Evolutionary conservation across 331 rosid species (phyloP), one percentile per base, ranked within the genome.

Genomic region (Rhamnella rubrinervis): DNA sequence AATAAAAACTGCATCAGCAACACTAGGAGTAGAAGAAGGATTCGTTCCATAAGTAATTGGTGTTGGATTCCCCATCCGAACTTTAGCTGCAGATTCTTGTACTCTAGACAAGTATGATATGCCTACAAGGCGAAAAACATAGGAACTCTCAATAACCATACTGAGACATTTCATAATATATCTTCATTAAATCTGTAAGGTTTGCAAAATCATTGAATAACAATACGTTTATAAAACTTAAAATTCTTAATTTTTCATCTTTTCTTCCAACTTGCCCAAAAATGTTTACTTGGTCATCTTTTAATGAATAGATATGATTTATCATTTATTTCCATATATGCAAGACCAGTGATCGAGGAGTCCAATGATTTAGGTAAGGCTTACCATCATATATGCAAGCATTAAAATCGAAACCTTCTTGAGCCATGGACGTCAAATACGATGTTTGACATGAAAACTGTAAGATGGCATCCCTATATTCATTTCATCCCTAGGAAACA

Each of bases 401-500:
- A 85, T 88, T 91, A 82, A 93, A 93, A 72, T 93, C 97, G 60
- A 90, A 87, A 65, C 97, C 95, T 71, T 85, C 85, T 49, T 79
- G 77, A 67, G 97, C 98, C 89, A 88, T 84, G 58, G 91, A 83
- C 0, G 88, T 75, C 73, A 93, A 72, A 77, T 79, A 81, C 25
- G 97, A 88, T 0, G 92, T 65, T 80, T 85, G 98, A 76, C 91
- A 82, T 2, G 87, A 87, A 80, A 93, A 71, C 91, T 87, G 65
- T 93, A 93, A 66, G 89, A 67, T 1, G 98, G 98, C 88, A 93
- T 86, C 56, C 98, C 97, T 63, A 84, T 26, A 52, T 77, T 90
- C 81, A 85, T 77, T 10, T 93, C 97, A 77, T 93, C 98, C 77
- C 96, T 77, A 23, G 98, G 98, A 71, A 85, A 93, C 87, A 93